Evolutionary conservation across 345 rosid species (phyloP).

Genomic region (Melaleuca alternifolia): DNA sequence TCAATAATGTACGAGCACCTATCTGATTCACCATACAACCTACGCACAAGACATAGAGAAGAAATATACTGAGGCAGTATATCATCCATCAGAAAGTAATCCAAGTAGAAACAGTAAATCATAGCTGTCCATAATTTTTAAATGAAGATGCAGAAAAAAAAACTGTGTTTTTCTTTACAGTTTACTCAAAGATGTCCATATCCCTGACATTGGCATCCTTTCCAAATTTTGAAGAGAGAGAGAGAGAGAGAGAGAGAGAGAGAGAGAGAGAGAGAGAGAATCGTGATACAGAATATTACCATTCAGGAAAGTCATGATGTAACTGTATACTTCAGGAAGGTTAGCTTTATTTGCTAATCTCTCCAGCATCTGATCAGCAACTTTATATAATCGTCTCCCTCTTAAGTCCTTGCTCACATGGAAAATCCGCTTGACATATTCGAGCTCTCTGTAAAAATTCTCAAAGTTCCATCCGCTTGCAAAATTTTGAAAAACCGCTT

Average conservation of each 20-base stretch:
- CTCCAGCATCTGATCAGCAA: conserved; percentile 52
- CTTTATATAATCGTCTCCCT: conserved; percentile 69
- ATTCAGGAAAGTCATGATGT: conserved; percentile 49
- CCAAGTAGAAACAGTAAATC: neutral
- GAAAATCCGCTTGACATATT: conserved; percentile 81
- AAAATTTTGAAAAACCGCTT: conserved; percentile 82
- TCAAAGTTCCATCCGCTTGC: conserved; percentile 72
- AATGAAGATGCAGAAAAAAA: neutral
- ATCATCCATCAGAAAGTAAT: neutral
- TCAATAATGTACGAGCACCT: neutral
- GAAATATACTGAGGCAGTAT: neutral
- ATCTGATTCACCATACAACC: neutral
- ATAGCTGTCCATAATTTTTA: neutral
- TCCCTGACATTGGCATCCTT: neutral
- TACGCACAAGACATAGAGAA: neutral
- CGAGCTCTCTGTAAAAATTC: conserved; percentile 65
- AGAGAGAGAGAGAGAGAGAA: neutral
- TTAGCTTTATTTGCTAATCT: conserved; percentile 55
- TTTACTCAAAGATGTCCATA: neutral
- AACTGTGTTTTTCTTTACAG: neutral
- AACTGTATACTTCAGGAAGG: conserved; percentile 49
- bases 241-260: neutral
- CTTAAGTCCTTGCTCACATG: conserved; percentile 69
- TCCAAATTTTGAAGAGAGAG: neutral
- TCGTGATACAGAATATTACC: conserved; percentile 30